Percentiles rank a stretch among this genome's conserved stretches.
These are phyloP conservation scores for Plantago ovata DNA, from an alignment of 257 asterid genomes.

Conservation along the genomic window DNA sequence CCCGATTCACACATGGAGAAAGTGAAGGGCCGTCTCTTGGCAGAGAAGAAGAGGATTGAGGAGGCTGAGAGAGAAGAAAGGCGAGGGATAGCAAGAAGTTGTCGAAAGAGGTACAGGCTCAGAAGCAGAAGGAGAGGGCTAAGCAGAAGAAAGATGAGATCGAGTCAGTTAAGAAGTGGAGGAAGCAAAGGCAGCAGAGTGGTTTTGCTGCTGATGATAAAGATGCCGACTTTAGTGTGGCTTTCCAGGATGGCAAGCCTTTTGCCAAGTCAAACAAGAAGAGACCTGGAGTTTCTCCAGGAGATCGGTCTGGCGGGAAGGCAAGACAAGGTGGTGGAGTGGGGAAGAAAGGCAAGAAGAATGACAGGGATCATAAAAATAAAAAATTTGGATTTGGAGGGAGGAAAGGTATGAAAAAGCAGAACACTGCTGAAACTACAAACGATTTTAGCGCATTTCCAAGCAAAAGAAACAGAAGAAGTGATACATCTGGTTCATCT, in stretches of 20 bases:
- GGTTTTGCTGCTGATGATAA: slow-evolving; percentile 55
- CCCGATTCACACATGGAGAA: slow-evolving; percentile 87
- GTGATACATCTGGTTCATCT: slow-evolving; percentile 15
- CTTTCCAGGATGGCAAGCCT: slow-evolving; percentile 62
- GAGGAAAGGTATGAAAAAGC: slow-evolving; percentile 85
- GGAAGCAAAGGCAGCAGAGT: slow-evolving; percentile 78
- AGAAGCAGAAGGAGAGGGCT: slow-evolving; percentile 72
- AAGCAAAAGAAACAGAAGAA: slow-evolving; percentile 46
- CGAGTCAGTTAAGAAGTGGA: slow-evolving; percentile 92
- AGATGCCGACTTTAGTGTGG: slow-evolving; percentile 47
- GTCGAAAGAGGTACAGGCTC: slow-evolving; percentile 75
- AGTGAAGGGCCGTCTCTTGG: slow-evolving; percentile 75
- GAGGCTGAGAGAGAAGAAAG: slow-evolving; percentile 92
- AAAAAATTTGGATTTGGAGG: slow-evolving; percentile 90
- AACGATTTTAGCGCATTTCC: slow-evolving; percentile 50
- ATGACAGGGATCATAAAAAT: slow-evolving; percentile 45
- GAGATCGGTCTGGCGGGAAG: slow-evolving; percentile 90
- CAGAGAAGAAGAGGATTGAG: slow-evolving; percentile 71
- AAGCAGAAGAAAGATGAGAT: slow-evolving; percentile 87
- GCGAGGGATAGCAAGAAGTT: slow-evolving; percentile 82
- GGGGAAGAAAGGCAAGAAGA: slow-evolving; percentile 52
- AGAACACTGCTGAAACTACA: slow-evolving; percentile 80
- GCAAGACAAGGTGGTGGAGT: slow-evolving; percentile 30
- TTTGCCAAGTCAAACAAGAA: slow-evolving; percentile 59
- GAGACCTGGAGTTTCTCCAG: slow-evolving; percentile 72